phyloP scores from a whole-genome alignment of 257 asterid genomes.

The Voacanga thouarsii region DNA sequence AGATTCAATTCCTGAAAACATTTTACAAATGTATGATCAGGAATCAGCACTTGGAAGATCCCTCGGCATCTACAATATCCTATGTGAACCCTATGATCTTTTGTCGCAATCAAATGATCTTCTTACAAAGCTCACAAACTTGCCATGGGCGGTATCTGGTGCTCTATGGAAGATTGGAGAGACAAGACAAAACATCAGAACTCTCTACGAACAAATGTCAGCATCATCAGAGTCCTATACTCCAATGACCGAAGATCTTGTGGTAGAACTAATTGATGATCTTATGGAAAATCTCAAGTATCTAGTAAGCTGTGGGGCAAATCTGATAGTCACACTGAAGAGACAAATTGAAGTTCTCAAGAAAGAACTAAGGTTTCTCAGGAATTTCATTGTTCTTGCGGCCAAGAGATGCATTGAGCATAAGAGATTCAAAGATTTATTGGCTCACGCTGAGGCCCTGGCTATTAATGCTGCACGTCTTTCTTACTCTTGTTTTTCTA shows the following conservation, averaged over 20 bases:
- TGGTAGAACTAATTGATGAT: neutral
- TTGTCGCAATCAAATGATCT: neutral
- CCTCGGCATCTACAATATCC: neutral
- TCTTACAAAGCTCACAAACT: neutral
- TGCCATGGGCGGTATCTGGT: neutral
- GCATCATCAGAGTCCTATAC: neutral
- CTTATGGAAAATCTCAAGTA: neutral
- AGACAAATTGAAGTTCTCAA: neutral
- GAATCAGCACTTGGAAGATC: neutral
- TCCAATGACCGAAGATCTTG: neutral
- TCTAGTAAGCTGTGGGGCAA: neutral
- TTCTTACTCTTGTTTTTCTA: conserved; percentile 3
- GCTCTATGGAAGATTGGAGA: neutral
- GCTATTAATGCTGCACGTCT: neutral
- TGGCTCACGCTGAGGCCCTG: neutral
- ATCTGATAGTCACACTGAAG: neutral
- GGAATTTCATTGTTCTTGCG: neutral
- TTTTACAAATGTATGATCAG: neutral
- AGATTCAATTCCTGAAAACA: neutral
- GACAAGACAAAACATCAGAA: neutral
- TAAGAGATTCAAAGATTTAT: conserved; percentile 1
- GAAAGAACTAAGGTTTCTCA: neutral
- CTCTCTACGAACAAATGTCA: neutral
- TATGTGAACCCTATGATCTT: neutral
- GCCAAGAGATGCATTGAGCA: neutral